Conservation (phyloP, 306 rosid genomes). For the Vigna mungo region DNA sequence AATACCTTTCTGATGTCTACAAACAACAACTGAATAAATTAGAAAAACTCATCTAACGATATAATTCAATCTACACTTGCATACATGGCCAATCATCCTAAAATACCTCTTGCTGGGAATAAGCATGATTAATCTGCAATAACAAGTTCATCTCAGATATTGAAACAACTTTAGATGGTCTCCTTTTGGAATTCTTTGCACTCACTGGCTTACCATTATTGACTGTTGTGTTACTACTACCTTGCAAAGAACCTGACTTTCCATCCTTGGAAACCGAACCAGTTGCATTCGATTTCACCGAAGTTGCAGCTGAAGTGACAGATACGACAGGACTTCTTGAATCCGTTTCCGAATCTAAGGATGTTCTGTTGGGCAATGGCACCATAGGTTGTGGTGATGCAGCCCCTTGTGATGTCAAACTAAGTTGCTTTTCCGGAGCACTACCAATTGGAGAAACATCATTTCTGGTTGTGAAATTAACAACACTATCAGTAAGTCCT, state of each 20-base stretch:
- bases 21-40: constrained; percentile 31
- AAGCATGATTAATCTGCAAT: constrained; percentile 56
- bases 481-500: constrained; percentile 43
- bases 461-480: constrained; percentile 37
- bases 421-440: constrained; percentile 42
- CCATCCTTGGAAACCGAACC: constrained; percentile 33
- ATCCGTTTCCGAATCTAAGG: constrained; percentile 42
- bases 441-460: constrained; percentile 36
- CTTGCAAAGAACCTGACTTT: constrained; percentile 48
- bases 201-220: constrained; percentile 37
- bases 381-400: constrained; percentile 42
- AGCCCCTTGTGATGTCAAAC: constrained; percentile 44
- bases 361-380: constrained; percentile 42
- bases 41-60: constrained; percentile 25
- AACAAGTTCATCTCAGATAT: constrained; percentile 74
- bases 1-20: constrained; percentile 64
- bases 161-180: constrained; percentile 58
- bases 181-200: constrained; percentile 49
- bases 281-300: constrained; percentile 35
- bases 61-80: constrained; percentile 17
- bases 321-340: constrained; percentile 42
- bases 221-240: background rate
- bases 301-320: constrained; percentile 39
- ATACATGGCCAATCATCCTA: constrained; percentile 9
- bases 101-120: constrained; percentile 56